A percentile compares a stretch with the other conserved stretches of the same genome.
phyloP scores from a whole-genome alignment of 345 rosid genomes.

The Conringia planisiliqua region DNA sequence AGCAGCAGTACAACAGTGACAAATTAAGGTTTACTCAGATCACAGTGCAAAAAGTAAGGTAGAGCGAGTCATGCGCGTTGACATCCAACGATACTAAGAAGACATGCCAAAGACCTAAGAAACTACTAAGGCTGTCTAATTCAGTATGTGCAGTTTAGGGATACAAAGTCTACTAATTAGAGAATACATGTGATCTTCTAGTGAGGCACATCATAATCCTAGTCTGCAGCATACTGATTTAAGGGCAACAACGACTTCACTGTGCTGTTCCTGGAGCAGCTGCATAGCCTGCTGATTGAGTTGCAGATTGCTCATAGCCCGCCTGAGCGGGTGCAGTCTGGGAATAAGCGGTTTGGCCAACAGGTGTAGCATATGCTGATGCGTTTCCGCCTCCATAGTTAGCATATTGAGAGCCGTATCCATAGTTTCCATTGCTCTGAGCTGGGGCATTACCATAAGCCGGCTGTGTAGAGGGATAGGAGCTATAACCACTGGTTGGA shows the following conservation, averaged over 20 bases:
- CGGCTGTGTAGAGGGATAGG: conserved; percentile 52
- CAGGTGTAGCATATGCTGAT: conserved; percentile 43
- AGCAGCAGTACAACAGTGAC: neutral
- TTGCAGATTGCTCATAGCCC: conserved; percentile 64
- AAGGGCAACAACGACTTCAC: conserved; percentile 49
- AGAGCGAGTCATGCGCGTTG: neutral
- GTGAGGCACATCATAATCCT: conserved; percentile 48
- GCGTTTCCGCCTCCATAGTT: conserved; percentile 44
- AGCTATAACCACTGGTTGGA: conserved; percentile 49
- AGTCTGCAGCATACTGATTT: conserved; percentile 53
- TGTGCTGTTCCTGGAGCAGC: conserved; percentile 54
- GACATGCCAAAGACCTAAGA: neutral
- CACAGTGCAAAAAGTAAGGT: neutral
- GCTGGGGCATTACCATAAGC: conserved; percentile 60
- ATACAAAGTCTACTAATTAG: conserved; percentile 23
- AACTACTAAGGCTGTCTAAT: neutral
- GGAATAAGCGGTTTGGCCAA: conserved; percentile 49
- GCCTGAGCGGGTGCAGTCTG: conserved; percentile 59
- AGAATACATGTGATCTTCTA: conserved; percentile 8
- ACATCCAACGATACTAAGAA: conserved; percentile 4
- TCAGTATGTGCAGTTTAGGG: conserved; percentile 4
- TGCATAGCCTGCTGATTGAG: conserved; percentile 54
- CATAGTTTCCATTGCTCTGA: conserved; percentile 51
- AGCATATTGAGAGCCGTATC: conserved; percentile 64
- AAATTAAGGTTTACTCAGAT: neutral